A percentile compares a stretch with the other conserved stretches of the same genome.
These are phyloP conservation scores for Amaranthus cruentus DNA, from an alignment of 148 eudicot genomes.

Conservation along the genomic window DNA sequence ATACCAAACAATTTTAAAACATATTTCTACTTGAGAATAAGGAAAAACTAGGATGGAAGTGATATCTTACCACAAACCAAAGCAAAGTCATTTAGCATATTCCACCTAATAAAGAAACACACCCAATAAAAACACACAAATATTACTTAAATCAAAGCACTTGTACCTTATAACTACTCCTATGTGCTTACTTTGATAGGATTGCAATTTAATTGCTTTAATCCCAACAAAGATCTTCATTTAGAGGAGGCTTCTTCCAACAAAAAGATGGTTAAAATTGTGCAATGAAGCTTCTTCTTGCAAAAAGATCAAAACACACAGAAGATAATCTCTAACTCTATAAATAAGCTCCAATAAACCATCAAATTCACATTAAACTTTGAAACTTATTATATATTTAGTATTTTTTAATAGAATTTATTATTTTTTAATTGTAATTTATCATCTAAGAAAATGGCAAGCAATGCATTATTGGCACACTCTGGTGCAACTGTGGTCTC, in stretches of 20 bases:
- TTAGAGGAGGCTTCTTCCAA: neutral
- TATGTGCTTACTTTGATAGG: too few relatives aligned
- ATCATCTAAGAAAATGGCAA: neutral
- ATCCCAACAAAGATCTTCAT: neutral
- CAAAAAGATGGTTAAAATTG: neutral
- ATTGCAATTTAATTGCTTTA: neutral
- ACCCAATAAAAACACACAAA: neutral
- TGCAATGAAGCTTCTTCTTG: neutral
- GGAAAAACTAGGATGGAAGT: neutral
- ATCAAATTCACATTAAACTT: neutral
- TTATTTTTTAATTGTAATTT: neutral
- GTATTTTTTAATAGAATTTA: neutral
- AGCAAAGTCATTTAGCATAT: neutral
- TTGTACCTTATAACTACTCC: neutral
- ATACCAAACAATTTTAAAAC: too few relatives aligned
- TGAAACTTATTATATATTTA: neutral
- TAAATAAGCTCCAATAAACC: neutral
- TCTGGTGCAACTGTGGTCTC: neutral
- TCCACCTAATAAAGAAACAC: neutral
- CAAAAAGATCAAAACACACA: neutral
- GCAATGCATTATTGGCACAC: neutral
- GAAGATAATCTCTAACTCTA: neutral
- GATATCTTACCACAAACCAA: slow-evolving; percentile 1
- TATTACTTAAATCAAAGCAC: neutral
- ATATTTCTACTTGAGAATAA: neutral